Evolutionary conservation across 164 flowering plant species (phyloP).

Genomic region (Annona squamosa): DNA sequence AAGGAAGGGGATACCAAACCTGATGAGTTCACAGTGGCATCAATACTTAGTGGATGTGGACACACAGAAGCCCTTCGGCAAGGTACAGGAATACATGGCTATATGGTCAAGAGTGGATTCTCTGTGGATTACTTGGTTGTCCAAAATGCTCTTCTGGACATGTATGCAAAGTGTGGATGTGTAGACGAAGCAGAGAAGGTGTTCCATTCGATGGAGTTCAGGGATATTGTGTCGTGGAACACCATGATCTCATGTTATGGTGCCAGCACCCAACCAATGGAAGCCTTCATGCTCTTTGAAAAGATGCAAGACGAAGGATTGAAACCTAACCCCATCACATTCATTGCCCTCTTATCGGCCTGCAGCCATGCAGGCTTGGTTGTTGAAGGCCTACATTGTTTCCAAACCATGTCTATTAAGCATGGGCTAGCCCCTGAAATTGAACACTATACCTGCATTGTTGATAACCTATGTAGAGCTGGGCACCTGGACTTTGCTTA

Average conservation of each 20-base stretch:
- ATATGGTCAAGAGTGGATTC: conserved; percentile 16
- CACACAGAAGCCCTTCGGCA: conserved; percentile 16
- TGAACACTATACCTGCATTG: conserved; percentile 24
- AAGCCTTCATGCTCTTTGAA: conserved; percentile 16
- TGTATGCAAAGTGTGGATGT: conserved; percentile 30
- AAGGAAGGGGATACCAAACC: conserved; percentile 14
- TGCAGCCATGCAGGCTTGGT: conserved; percentile 26
- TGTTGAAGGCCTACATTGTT: conserved; percentile 17
- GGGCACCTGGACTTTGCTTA: conserved; percentile 23
- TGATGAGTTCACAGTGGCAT: conserved; percentile 21
- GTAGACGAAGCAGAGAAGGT: conserved; percentile 16
- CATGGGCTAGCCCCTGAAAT: conserved; percentile 20
- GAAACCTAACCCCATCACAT: conserved; percentile 24
- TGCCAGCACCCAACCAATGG: conserved; percentile 12
- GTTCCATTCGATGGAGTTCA: conserved; percentile 17
- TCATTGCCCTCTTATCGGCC: conserved; percentile 22
- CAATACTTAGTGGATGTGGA: conserved; percentile 23
- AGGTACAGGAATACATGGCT: conserved; percentile 19
- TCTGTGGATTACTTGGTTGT: conserved; percentile 11
- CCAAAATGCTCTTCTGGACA: conserved; percentile 23
- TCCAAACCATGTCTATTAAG: conserved; percentile 15
- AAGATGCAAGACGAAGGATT: conserved; percentile 22
- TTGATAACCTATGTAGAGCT: conserved; percentile 19
- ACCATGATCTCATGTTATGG: conserved; percentile 22
- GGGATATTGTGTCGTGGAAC: conserved; percentile 25